Percentiles rank a stretch among this genome's conserved stretches.
These are phyloP conservation scores for Solanum paucissectum DNA, from an alignment of 257 asterid species.

Conservation along the genomic window DNA sequence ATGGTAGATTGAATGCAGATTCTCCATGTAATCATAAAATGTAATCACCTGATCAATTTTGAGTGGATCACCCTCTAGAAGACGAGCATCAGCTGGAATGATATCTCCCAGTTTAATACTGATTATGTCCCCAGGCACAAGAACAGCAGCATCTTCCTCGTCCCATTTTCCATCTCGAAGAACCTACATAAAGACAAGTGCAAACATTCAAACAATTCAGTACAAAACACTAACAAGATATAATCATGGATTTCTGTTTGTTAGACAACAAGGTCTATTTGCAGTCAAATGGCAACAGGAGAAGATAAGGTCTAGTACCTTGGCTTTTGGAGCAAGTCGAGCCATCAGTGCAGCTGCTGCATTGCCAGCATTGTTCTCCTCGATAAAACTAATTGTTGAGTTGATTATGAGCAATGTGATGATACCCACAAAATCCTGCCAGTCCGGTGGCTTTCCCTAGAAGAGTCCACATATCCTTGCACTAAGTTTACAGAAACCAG, in stretches of 20 bases:
- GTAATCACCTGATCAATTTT: slow-evolving; percentile 80
- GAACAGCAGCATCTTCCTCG: slow-evolving; percentile 76
- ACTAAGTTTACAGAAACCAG: neutral
- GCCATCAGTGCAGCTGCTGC: slow-evolving; percentile 99
- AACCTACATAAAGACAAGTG: slow-evolving; percentile 32
- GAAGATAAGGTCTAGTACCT: slow-evolving; percentile 24
- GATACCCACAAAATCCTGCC: slow-evolving; percentile 99
- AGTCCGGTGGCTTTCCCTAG: slow-evolving; percentile 97
- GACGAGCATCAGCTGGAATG: slow-evolving; percentile 90
- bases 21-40: slow-evolving; percentile 3
- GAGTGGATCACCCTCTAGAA: slow-evolving; percentile 93
- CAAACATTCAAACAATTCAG: neutral
- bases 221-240: neutral
- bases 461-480: neutral
- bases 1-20: neutral
- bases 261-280: neutral
- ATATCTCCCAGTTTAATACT: slow-evolving; percentile 94
- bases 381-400: slow-evolving; percentile 90
- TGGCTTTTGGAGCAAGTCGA: slow-evolving; percentile 91
- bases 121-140: slow-evolving; percentile 87
- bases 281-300: neutral
- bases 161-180: slow-evolving; percentile 93
- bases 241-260: neutral
- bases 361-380: slow-evolving; percentile 99
- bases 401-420: slow-evolving; percentile 77